phyloP scores from a whole-genome alignment of 192 early-diverging fungal genomes.

The Tieghemiomyces parasiticus region DNA sequence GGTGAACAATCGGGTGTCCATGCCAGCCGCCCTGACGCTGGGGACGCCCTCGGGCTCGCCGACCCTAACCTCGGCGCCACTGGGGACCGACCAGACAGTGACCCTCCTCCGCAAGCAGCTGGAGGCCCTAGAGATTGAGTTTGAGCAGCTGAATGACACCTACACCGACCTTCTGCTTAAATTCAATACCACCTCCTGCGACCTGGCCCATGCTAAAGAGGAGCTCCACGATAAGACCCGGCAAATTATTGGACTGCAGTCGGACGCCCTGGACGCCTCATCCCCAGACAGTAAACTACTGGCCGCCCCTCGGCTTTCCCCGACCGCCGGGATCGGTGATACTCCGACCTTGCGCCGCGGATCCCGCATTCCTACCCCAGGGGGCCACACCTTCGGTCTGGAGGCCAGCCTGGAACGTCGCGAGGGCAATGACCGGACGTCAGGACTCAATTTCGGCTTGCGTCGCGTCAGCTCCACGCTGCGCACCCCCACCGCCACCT shows the following conservation, averaged over 20 bases:
- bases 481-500: too few species aligned
- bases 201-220: slow-evolving; percentile 34
- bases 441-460: too few species aligned
- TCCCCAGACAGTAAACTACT: not conserved
- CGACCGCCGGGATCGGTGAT: too few species aligned
- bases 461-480: too few species aligned
- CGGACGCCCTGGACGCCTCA: not conserved
- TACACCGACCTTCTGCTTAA: slow-evolving; percentile 37
- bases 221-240: slow-evolving; percentile 28
- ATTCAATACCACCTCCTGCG: slow-evolving; percentile 31
- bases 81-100: slow-evolving; percentile 2
- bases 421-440: too few species aligned
- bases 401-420: too few species aligned
- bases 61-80: slow-evolving; percentile 1
- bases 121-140: slow-evolving; percentile 30
- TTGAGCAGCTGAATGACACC: slow-evolving; percentile 31
- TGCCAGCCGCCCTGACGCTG: slow-evolving; percentile 10
- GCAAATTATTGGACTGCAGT: slow-evolving; percentile 20
- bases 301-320: too few species aligned
- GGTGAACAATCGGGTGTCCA: slow-evolving; percentile 15
- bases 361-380: too few species aligned
- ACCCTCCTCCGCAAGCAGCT: slow-evolving; percentile 15
- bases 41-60: not conserved
- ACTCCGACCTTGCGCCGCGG: too few species aligned
- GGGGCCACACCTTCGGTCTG: too few species aligned